These are phyloP conservation scores for Stenogyne calaminthoides DNA, from an alignment of 305 asterid genomes.

Conservation along the genomic window DNA sequence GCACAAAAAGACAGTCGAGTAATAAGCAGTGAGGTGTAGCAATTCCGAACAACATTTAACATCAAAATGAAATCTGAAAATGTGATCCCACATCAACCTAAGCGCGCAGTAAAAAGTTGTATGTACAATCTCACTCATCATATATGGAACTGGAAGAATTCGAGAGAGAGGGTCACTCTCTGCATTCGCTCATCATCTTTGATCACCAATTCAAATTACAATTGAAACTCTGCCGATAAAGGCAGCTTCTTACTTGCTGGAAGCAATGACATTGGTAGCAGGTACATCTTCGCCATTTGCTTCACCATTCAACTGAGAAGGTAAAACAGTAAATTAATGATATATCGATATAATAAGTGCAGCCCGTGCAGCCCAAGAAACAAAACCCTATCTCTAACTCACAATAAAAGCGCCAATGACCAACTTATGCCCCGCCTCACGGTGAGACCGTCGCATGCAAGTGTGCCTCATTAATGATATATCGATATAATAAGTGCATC, in stretches of 20 bases:
- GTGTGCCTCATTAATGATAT: no score
- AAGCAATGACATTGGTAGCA: slow-evolving; percentile 43
- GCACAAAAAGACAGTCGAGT: not conserved
- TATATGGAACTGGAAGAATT: slow-evolving; percentile 14
- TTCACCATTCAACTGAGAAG: slow-evolving; percentile 53
- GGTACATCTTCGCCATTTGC: slow-evolving; percentile 45
- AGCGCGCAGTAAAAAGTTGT: slow-evolving; percentile 9
- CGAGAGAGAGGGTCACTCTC: slow-evolving; percentile 26
- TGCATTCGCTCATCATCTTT: slow-evolving; percentile 15
- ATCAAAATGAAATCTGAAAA: slow-evolving; percentile 14
- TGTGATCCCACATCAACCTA: slow-evolving; percentile 28
- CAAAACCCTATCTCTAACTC: slow-evolving; percentile 15
- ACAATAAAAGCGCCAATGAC: no score
- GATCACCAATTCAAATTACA: slow-evolving; percentile 18
- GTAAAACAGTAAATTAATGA: not conserved
- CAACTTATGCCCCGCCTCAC: no score
- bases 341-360: not conserved
- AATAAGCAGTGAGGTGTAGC: not conserved
- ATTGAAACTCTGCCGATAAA: not conserved
- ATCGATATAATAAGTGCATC: no score
- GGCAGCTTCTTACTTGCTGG: slow-evolving; percentile 26
- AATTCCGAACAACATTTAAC: slow-evolving; percentile 11
- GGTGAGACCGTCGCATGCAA: no score
- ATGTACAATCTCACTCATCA: slow-evolving; percentile 36
- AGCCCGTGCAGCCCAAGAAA: no score